Conservation (phyloP, 257 asterid species). For the Paulownia fortunei region DNA sequence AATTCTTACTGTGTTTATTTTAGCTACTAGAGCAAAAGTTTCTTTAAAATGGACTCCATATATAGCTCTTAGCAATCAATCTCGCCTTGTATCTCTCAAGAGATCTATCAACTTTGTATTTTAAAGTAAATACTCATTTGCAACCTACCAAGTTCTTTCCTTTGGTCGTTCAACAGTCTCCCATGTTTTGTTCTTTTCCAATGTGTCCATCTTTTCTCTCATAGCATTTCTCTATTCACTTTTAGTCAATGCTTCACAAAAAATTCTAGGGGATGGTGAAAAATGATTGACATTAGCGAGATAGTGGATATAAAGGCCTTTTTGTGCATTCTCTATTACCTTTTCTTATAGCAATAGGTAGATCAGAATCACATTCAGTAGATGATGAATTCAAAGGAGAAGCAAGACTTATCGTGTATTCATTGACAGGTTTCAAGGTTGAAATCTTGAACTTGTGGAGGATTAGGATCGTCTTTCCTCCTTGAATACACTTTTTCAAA, state of each 20-base stretch:
- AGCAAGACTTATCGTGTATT: too few relatives aligned
- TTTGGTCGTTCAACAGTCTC: neutral
- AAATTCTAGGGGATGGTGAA: neutral
- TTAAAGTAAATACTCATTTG: neutral
- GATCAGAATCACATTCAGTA: neutral
- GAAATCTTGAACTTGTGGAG: too few relatives aligned
- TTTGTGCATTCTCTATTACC: neutral
- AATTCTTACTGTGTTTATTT: too few relatives aligned
- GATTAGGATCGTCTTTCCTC: too few relatives aligned
- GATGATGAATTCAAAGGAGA: too few relatives aligned
- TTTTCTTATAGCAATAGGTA: neutral
- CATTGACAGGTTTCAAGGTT: too few relatives aligned
- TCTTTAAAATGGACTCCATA: neutral
- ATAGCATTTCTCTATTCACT: neutral
- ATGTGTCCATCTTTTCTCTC: neutral
- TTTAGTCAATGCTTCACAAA: neutral
- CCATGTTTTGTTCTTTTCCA: neutral
- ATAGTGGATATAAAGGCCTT: neutral
- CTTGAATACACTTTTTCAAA: too few relatives aligned
- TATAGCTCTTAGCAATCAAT: neutral
- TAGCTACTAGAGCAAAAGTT: too few relatives aligned
- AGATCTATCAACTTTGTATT: neutral
- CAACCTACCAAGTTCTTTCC: neutral
- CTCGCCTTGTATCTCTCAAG: neutral
- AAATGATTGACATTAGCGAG: neutral